Conservation (phyloP, 768 basidiomycete genomes). For the Trametes cubensis region DNA sequence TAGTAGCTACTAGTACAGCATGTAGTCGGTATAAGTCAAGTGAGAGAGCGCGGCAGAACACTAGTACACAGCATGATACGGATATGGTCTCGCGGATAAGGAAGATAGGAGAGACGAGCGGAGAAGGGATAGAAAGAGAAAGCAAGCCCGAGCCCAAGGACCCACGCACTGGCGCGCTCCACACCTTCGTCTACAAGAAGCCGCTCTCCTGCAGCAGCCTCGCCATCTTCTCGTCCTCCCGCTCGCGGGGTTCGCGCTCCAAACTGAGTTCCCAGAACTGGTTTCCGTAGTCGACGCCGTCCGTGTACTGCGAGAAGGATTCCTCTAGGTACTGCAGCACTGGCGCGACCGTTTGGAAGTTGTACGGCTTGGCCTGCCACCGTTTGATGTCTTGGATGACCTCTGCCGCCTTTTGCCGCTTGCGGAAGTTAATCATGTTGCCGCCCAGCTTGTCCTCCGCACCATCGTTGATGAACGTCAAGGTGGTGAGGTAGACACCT, state of each 20-base stretch:
- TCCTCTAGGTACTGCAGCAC: constrained; percentile 81
- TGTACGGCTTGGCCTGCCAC: constrained; percentile 91
- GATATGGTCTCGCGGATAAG: constrained; percentile 15
- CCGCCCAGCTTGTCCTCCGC: constrained; percentile 82
- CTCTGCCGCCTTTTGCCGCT: constrained; percentile 94
- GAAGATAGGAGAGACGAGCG: background rate
- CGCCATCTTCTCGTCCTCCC: constrained; percentile 97
- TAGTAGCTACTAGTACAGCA: constrained; percentile 28
- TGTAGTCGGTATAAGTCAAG: constrained; percentile 27
- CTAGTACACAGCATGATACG: constrained; percentile 25
- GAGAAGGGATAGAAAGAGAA: background rate
- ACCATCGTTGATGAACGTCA: constrained; percentile 98
- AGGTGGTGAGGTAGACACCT: constrained; percentile 95
- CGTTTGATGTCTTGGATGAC: constrained; percentile 96
- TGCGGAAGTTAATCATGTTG: constrained; percentile 90
- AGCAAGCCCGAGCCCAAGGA: background rate
- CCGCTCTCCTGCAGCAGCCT: constrained; percentile 86
- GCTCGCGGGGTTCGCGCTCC: constrained; percentile 88
- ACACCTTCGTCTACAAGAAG: constrained; percentile 42
- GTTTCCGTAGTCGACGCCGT: constrained; percentile 70
- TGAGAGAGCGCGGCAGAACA: constrained; percentile 20
- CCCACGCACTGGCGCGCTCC: background rate
- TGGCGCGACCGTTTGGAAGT: constrained; percentile 66
- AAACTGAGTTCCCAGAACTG: constrained; percentile 85
- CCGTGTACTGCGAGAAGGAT: constrained; percentile 69